Conservation (phyloP, 2,329 filamentous ascomycete genomes). For the Neoscytalidium dimidiatum region DNA sequence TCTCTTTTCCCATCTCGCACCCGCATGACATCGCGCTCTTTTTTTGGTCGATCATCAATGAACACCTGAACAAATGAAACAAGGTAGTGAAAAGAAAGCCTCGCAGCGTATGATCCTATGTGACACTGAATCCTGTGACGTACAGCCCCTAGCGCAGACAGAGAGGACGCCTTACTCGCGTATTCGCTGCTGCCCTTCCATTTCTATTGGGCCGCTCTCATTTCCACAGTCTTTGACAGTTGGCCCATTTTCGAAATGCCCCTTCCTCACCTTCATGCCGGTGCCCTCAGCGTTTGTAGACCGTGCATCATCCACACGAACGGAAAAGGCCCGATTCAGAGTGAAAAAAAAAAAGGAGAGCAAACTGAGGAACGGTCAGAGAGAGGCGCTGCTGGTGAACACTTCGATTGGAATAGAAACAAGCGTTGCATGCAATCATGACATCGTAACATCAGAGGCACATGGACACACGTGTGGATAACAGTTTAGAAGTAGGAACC, state of each 20-base stretch:
- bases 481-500: not conserved
- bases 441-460: constrained; percentile 20
- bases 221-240: not conserved
- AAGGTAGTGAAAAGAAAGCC: not conserved
- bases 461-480: constrained; percentile 13
- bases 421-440: constrained; percentile 15
- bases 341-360: not conserved
- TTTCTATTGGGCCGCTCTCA: not conserved
- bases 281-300: not conserved
- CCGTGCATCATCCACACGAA: not conserved
- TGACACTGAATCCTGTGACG: not conserved
- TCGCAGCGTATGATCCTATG: not conserved
- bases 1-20: not conserved
- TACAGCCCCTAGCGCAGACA: no score
- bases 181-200: not conserved
- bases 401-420: constrained; percentile 8
- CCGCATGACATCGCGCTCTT: not conserved
- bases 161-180: not conserved
- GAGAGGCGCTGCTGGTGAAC: not conserved
- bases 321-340: constrained; percentile 1
- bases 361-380: not conserved
- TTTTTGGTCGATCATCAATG: not conserved
- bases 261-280: not conserved
- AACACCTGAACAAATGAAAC: not conserved
- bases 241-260: not conserved